These are phyloP conservation scores for Pestalotiopsis sp. DNA, from an alignment of 2,329 filamentous ascomycete species.

Conservation along the genomic window DNA sequence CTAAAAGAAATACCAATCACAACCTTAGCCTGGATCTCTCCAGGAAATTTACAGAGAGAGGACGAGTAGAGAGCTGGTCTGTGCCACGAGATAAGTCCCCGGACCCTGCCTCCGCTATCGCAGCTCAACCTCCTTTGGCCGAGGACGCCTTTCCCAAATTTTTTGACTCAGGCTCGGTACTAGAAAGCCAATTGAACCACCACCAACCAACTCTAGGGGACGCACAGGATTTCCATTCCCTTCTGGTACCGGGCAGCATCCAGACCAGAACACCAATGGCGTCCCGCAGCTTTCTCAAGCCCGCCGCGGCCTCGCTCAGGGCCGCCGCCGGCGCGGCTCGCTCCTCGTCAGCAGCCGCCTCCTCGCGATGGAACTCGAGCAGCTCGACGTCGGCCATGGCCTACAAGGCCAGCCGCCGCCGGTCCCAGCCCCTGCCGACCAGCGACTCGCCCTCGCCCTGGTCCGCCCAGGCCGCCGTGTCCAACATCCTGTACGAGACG, in stretches of 20 bases:
- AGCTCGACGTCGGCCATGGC: constrained; percentile 89
- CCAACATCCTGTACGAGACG: constrained; percentile 98
- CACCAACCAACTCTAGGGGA: constrained; percentile 14
- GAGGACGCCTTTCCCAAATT: constrained; percentile 7
- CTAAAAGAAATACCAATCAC: not conserved
- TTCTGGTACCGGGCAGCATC: constrained; percentile 15
- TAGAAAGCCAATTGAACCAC: constrained; percentile 24
- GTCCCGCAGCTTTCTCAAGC: constrained; percentile 28
- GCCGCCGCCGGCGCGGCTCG: constrained; percentile 22
- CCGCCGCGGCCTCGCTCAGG: constrained; percentile 23
- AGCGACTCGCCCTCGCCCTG: constrained; percentile 75
- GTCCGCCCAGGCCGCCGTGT: constrained; percentile 93
- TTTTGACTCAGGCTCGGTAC: constrained; percentile 24
- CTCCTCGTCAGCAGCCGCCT: constrained; percentile 15
- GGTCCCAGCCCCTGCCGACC: constrained; percentile 82
- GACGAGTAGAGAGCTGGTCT: not conserved
- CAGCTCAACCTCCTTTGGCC: constrained; percentile 6
- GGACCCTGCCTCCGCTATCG: constrained; percentile 11
- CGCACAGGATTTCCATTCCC: constrained; percentile 27
- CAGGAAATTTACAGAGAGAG: not conserved
- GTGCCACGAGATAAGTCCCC: not conserved
- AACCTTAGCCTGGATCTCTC: not conserved
- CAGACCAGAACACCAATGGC: constrained; percentile 28
- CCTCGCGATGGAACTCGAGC: constrained; percentile 41
- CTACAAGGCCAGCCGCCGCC: constrained; percentile 95